Evolutionary conservation across 306 rosid genomes (phyloP).

Genomic region (Adenanthera pavonina): DNA sequence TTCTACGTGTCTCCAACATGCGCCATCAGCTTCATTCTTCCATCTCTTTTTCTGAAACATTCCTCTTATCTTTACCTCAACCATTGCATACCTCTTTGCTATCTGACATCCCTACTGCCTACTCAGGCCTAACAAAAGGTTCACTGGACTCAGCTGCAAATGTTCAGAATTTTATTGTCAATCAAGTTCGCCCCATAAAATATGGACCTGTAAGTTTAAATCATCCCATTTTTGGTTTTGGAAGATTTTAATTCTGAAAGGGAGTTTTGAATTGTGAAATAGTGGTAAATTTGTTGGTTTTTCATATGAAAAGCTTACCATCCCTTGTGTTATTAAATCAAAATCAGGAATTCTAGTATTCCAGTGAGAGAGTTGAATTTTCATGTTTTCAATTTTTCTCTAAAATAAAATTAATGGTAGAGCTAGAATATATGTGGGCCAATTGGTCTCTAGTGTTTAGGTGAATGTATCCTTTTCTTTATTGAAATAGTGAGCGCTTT

Average conservation of each 20-base stretch:
- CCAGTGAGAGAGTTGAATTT: too few species aligned
- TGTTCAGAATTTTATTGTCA: background rate
- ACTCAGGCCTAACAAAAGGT: background rate
- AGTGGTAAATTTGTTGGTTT: background rate
- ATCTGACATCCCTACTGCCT: background rate
- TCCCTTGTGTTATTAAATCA: background rate
- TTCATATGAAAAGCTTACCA: background rate
- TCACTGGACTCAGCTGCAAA: background rate
- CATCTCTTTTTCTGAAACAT: background rate
- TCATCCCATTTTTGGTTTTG: background rate
- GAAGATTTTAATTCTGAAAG: background rate
- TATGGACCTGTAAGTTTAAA: conserved; percentile 42
- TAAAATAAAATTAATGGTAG: background rate
- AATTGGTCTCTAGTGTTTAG: background rate
- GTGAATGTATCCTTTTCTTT: conserved; percentile 18
- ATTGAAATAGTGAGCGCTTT: conserved; percentile 1
- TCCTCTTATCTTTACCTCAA: background rate
- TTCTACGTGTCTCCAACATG: background rate
- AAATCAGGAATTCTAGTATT: background rate
- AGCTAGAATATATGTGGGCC: background rate
- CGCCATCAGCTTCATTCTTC: background rate
- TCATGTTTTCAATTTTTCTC: background rate
- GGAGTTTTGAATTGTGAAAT: background rate
- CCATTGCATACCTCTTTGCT: background rate
- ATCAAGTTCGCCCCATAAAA: conserved; percentile 19